phyloP scores from a whole-genome alignment of 352 stramenopile species.

The Phytophthora foliorum region DNA sequence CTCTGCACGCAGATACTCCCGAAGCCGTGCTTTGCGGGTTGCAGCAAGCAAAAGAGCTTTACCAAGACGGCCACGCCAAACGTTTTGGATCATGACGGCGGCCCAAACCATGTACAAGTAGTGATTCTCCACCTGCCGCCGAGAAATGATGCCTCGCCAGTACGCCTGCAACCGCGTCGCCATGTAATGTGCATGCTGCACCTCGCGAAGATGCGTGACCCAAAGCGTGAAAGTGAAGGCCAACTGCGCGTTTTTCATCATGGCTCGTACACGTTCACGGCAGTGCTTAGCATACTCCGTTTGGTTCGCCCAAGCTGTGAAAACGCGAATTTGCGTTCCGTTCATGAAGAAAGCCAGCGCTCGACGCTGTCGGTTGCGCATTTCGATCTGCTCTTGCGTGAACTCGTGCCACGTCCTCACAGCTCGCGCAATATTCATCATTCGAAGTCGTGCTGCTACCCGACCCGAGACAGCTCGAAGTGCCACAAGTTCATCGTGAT shows the following conservation, averaged over 20 bases:
- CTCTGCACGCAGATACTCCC: constrained; percentile 77
- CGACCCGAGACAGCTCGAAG: constrained; percentile 54
- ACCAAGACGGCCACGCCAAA: constrained; percentile 71
- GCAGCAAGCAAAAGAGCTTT: constrained; percentile 60
- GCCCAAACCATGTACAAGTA: constrained; percentile 76
- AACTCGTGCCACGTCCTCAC: constrained; percentile 79
- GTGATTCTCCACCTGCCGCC: constrained; percentile 63
- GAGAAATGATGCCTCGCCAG: constrained; percentile 62
- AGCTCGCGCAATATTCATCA: constrained; percentile 50
- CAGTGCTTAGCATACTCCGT: constrained; percentile 53
- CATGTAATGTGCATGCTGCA: constrained; percentile 40
- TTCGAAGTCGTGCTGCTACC: constrained; percentile 52
- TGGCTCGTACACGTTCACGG: constrained; percentile 48
- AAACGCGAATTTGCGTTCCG: constrained; percentile 62
- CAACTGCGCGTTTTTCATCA: constrained; percentile 63
- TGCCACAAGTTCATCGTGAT: constrained; percentile 48
- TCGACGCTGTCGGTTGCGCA: constrained; percentile 56
- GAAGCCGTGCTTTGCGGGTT: constrained; percentile 62
- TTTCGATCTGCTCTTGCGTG: constrained; percentile 58
- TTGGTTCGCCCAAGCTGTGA: constrained; percentile 59
- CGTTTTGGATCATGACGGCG: constrained; percentile 72
- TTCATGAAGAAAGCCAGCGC: constrained; percentile 78
- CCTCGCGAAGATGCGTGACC: constrained; percentile 47
- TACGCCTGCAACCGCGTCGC: constrained; percentile 66
- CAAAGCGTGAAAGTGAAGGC: constrained; percentile 62